phyloP scores from a whole-genome alignment of 148 eudicot genomes.

The Vaccinium darrowii region DNA sequence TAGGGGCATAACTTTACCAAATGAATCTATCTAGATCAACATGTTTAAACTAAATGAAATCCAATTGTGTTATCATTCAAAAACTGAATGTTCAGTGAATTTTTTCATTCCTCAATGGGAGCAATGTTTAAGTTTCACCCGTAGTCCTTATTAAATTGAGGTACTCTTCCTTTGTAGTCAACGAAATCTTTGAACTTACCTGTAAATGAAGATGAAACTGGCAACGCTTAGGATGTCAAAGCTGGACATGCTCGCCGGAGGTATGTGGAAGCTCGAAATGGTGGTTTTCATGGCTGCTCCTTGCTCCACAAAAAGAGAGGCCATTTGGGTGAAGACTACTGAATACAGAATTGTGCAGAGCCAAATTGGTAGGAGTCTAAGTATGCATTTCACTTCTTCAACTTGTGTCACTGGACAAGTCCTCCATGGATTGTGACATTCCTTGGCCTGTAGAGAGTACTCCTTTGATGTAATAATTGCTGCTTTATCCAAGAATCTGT shows the following conservation, averaged over 20 bases:
- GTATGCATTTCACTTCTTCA: conserved; percentile 78
- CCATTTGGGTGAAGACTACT: conserved; percentile 78
- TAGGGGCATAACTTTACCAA: neutral
- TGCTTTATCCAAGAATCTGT: conserved; percentile 69
- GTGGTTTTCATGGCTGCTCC: conserved; percentile 68
- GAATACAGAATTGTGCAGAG: conserved; percentile 73
- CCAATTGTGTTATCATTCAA: neutral
- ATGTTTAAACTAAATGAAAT: neutral
- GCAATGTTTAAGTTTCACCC: neutral
- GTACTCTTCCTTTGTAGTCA: neutral
- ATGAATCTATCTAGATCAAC: neutral
- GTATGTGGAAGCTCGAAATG: conserved; percentile 41
- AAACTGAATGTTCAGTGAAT: neutral
- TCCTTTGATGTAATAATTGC: conserved; percentile 37
- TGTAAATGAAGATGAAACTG: conserved; percentile 51
- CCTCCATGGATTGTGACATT: conserved; percentile 35
- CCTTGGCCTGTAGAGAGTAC: conserved; percentile 9
- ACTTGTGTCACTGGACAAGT: conserved; percentile 72
- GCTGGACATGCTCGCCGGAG: conserved; percentile 75
- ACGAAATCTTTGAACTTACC: conserved; percentile 24
- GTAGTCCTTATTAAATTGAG: neutral
- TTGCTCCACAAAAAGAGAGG: conserved; percentile 74
- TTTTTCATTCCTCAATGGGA: neutral
- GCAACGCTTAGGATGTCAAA: conserved; percentile 73
- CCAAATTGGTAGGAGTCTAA: conserved; percentile 79